These are phyloP conservation scores for Xylona heveae DNA, from an alignment of 495 filamentous ascomycete species.

Conservation along the genomic window DNA sequence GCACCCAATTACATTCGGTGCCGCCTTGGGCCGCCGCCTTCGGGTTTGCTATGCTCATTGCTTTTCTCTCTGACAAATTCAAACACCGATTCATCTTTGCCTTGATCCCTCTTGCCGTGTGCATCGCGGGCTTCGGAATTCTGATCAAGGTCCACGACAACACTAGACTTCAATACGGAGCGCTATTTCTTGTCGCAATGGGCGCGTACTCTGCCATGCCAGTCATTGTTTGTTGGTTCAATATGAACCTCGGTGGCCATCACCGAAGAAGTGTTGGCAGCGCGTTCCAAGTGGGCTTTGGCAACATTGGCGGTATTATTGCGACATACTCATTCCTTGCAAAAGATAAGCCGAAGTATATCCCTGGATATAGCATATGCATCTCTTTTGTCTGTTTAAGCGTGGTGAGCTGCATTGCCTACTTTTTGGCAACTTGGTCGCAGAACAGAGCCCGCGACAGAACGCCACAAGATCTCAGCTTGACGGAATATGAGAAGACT, in stretches of 20 bases:
- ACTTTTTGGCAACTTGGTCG: neutral
- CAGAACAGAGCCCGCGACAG: neutral
- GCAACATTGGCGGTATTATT: slow-evolving; percentile 90
- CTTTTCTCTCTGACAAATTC: slow-evolving; percentile 41
- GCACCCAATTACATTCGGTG: slow-evolving; percentile 65
- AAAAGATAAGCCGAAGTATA: slow-evolving; percentile 49
- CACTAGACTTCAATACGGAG: slow-evolving; percentile 40
- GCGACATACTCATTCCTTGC: slow-evolving; percentile 62
- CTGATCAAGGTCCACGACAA: slow-evolving; percentile 38
- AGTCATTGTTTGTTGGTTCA: slow-evolving; percentile 58
- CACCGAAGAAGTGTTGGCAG: slow-evolving; percentile 62
- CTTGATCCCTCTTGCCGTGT: slow-evolving; percentile 36
- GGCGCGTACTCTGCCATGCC: slow-evolving; percentile 22
- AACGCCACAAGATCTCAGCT: neutral
- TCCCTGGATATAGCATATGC: slow-evolving; percentile 36
- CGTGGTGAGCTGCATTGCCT: neutral
- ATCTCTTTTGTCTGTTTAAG: neutral
- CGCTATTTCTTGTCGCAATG: slow-evolving; percentile 47
- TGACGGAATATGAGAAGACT: neutral
- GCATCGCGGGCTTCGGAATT: slow-evolving; percentile 51
- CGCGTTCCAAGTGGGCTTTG: slow-evolving; percentile 81
- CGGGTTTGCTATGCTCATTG: slow-evolving; percentile 52
- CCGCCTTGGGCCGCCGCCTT: slow-evolving; percentile 72
- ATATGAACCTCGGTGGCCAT: slow-evolving; percentile 81
- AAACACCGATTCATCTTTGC: slow-evolving; percentile 61